Evolutionary conservation across 768 basidiomycete genomes (phyloP).

Genomic region (Pulveroboletus sp.): DNA sequence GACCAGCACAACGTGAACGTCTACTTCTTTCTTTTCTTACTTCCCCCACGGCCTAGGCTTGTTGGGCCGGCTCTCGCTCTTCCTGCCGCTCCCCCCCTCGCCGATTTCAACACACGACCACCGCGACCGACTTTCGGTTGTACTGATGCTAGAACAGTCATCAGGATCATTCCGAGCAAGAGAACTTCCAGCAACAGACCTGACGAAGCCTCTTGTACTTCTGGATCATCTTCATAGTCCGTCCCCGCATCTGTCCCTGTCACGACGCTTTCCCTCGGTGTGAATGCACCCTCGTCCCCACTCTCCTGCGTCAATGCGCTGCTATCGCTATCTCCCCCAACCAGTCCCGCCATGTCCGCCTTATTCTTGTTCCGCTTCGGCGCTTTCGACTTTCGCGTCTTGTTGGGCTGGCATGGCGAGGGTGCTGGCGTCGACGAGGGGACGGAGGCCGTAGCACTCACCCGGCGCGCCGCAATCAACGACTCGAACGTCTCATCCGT

Average conservation of each 20-base stretch:
- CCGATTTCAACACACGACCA: conserved; percentile 23
- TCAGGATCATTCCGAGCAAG: conserved; percentile 9
- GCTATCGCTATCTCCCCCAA: conserved; percentile 79
- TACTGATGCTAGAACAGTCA: conserved; percentile 13
- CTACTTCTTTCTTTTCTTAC: conserved; percentile 33
- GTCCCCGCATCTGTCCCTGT: conserved; percentile 71
- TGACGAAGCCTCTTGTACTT: conserved; percentile 54
- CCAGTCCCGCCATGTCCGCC: conserved; percentile 64
- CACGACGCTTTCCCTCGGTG: conserved; percentile 60
- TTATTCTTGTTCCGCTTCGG: conserved; percentile 42
- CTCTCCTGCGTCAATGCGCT: conserved; percentile 82
- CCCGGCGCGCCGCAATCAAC: conserved; percentile 57
- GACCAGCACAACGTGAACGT: background rate
- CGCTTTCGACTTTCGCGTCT: conserved; percentile 39
- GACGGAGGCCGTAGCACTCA: conserved; percentile 57
- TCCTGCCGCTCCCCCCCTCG: conserved; percentile 21
- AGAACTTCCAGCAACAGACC: conserved; percentile 35
- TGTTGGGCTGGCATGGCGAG: conserved; percentile 38
- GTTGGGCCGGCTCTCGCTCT: conserved; percentile 26
- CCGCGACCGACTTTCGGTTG: conserved; percentile 23
- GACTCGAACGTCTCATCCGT: conserved; percentile 56
- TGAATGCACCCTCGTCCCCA: conserved; percentile 62
- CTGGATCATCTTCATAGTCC: conserved; percentile 69
- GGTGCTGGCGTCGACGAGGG: conserved; percentile 53
- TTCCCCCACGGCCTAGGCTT: conserved; percentile 20